A percentile compares a stretch with the other conserved stretches of the same genome.
phyloP scores from a whole-genome alignment of 1,284 basidiomycete genomes.

The Tilletia walkeri region DNA sequence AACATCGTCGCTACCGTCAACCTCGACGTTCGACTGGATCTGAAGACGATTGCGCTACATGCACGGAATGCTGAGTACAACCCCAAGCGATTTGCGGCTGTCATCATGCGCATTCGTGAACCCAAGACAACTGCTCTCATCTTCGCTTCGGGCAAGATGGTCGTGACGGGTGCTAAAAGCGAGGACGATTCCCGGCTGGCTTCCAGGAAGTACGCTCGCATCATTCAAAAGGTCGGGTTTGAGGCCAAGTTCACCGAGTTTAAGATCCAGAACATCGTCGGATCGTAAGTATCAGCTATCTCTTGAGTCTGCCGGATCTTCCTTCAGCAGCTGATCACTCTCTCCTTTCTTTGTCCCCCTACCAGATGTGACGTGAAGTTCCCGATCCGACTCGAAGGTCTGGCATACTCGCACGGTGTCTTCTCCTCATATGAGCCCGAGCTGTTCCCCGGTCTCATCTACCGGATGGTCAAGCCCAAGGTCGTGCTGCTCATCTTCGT shows the following conservation, averaged over 20 bases:
- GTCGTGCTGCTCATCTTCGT: conserved; percentile 98
- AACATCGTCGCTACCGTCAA: conserved; percentile 99
- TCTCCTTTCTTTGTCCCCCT: not conserved
- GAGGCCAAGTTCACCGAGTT: conserved; percentile 99
- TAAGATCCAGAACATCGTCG: conserved; percentile 99
- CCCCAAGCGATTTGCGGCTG: conserved; percentile 99
- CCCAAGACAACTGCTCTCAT: conserved; percentile 99
- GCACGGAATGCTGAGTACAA: conserved; percentile 99
- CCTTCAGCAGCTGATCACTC: not conserved
- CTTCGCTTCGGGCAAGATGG: conserved; percentile 99
- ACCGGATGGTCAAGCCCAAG: conserved; percentile 99
- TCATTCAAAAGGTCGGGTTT: conserved; percentile 98
- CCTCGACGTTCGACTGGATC: conserved; percentile 89
- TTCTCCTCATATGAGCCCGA: conserved; percentile 98
- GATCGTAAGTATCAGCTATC: conserved; percentile 57
- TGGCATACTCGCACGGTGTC: conserved; percentile 96
- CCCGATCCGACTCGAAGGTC: conserved; percentile 94
- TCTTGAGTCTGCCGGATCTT: no score
- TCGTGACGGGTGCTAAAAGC: conserved; percentile 97
- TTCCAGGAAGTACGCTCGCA: conserved; percentile 97
- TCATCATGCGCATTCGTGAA: conserved; percentile 99
- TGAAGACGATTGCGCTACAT: conserved; percentile 98
- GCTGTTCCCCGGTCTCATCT: conserved; percentile 97
- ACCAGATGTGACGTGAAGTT: conserved; percentile 91
- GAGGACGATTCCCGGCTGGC: conserved; percentile 97